Evolutionary conservation across 2,329 filamentous ascomycete species (phyloP).

Genomic region (Mycogone perniciosa): DNA sequence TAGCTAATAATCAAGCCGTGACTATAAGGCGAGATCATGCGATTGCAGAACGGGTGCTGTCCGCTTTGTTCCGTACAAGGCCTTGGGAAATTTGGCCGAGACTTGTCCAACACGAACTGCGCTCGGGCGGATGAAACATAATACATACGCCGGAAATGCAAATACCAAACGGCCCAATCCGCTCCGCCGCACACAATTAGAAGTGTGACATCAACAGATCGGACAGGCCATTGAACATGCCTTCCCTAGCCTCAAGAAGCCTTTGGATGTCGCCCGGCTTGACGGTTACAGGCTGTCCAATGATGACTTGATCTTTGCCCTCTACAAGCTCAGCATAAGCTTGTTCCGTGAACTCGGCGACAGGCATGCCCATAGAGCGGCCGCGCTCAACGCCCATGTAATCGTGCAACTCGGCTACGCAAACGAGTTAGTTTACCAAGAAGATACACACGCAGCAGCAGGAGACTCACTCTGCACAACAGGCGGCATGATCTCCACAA

Average conservation of each 20-base stretch:
- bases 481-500: conserved; percentile 18
- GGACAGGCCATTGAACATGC: neutral
- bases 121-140: too few species aligned
- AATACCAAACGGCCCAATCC: too few species aligned
- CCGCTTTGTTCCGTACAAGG: too few species aligned
- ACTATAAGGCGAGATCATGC: too few species aligned
- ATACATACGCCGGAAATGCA: too few species aligned
- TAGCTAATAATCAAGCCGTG: too few species aligned
- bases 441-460: neutral
- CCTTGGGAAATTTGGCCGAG: too few species aligned
- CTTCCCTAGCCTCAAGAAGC: neutral
- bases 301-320: conserved; percentile 5
- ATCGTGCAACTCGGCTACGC: conserved; percentile 7
- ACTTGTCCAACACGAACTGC: too few species aligned
- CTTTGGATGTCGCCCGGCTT: neutral
- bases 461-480: conserved; percentile 16
- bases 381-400: conserved; percentile 5
- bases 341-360: conserved; percentile 6
- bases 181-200: neutral
- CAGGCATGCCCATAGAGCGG: conserved; percentile 5
- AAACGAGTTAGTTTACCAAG: too few species aligned
- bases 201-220: neutral
- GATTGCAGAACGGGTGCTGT: too few species aligned
- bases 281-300: neutral
- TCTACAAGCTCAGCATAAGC: conserved; percentile 4